Conservation (phyloP, 176 grass and related monocot genomes). For the Oryza australiensis region DNA sequence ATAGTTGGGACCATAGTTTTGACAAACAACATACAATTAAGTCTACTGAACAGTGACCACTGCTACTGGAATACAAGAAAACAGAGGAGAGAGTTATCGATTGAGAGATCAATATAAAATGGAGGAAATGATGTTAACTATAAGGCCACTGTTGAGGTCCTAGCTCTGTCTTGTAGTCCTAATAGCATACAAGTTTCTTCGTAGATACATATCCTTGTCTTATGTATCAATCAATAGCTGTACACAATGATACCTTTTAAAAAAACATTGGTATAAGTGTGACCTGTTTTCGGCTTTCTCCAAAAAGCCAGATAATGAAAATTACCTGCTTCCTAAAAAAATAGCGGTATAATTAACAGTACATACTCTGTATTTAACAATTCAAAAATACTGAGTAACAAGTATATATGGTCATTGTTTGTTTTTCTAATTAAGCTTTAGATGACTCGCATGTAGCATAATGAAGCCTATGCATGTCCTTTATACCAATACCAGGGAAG, state of each 20-base stretch:
- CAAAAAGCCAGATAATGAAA: too few species aligned
- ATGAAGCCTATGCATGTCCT: neutral
- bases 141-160: neutral
- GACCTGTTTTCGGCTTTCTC: too few species aligned
- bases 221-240: slow-evolving; percentile 17
- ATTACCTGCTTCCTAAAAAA: neutral
- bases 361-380: slow-evolving; percentile 2
- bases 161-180: slow-evolving; percentile 33
- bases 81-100: neutral
- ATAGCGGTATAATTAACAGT: slow-evolving; percentile 18
- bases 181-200: slow-evolving; percentile 20
- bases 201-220: neutral
- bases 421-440: too few species aligned
- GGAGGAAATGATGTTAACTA: slow-evolving; percentile 17
- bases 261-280: neutral
- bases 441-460: neutral
- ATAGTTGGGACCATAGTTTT: neutral
- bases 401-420: neutral
- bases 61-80: neutral
- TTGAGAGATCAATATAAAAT: slow-evolving; percentile 6
- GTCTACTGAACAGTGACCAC: neutral
- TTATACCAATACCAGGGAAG: neutral
- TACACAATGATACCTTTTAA: slow-evolving; percentile 28
- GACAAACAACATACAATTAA: slow-evolving; percentile 6
- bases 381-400: too few species aligned